A percentile compares a stretch with the other conserved stretches of the same genome.
phyloP scores from a whole-genome alignment of 257 asterid genomes.

The Ajuga chamaepitys region DNA sequence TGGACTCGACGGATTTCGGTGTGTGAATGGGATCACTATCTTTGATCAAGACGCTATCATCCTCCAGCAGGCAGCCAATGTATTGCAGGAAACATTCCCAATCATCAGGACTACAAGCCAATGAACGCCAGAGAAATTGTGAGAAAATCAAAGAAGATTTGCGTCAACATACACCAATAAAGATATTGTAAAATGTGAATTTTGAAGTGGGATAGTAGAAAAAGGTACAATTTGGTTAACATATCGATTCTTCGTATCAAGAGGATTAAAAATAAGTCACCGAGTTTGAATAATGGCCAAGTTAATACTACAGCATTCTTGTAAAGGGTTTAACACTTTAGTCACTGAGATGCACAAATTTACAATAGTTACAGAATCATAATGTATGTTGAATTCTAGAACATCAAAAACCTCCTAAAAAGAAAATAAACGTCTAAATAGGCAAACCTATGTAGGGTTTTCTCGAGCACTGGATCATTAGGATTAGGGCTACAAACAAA shows the following conservation, averaged over 20 bases:
- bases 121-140: slow-evolving; percentile 17
- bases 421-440: not conserved
- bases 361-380: not conserved
- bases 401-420: not conserved
- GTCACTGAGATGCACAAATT: not conserved
- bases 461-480: not conserved
- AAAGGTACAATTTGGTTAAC: not conserved
- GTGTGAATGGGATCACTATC: slow-evolving; percentile 33
- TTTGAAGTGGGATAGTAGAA: not conserved
- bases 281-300: not conserved
- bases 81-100: slow-evolving; percentile 86
- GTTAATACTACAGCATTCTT: not conserved
- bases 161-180: not conserved
- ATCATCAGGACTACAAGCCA: slow-evolving; percentile 75
- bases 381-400: not conserved
- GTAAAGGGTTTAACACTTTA: not conserved
- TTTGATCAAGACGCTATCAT: slow-evolving; percentile 45
- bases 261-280: not conserved
- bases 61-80: slow-evolving; percentile 86
- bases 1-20: slow-evolving; percentile 29
- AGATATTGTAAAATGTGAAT: not conserved
- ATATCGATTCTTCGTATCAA: not conserved
- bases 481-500: too few relatives aligned
- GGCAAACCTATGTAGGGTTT: not conserved
- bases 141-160: slow-evolving; percentile 3